These are phyloP conservation scores for Curvularia spicifera DNA, from an alignment of 2,329 filamentous ascomycete species.

Conservation along the genomic window DNA sequence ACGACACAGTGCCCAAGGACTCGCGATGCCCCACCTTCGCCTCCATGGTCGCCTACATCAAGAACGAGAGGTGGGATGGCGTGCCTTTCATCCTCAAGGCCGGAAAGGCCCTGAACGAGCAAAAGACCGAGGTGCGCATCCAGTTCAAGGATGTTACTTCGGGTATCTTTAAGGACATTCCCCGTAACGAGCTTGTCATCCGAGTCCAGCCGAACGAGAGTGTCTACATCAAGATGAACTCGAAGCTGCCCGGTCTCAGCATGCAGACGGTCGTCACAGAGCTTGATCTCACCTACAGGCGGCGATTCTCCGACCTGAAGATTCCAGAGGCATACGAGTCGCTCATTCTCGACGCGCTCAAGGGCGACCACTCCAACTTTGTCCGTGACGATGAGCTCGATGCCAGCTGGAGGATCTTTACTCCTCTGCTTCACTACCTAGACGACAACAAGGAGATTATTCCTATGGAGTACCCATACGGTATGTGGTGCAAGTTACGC, in stretches of 20 bases:
- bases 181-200: conserved; percentile 98
- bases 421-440: conserved; percentile 94
- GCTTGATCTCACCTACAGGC: conserved; percentile 95
- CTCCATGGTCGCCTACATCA: conserved; percentile 96
- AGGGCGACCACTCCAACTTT: conserved; percentile 99
- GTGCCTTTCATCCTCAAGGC: conserved; percentile 99
- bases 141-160: conserved; percentile 99
- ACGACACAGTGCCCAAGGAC: conserved; percentile 96
- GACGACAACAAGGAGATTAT: conserved; percentile 99
- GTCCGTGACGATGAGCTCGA: conserved; percentile 74
- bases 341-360: conserved; percentile 93
- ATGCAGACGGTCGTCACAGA: conserved; percentile 99
- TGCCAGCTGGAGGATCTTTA: conserved; percentile 98
- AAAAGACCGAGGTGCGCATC: conserved; percentile 98
- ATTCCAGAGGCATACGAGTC: conserved; percentile 99
- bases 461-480: conserved; percentile 99
- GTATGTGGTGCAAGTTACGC: conserved; percentile 60
- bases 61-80: conserved; percentile 99
- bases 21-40: conserved; percentile 98
- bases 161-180: conserved; percentile 99
- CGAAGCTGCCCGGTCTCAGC: conserved; percentile 94
- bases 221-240: conserved; percentile 99
- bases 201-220: conserved; percentile 99
- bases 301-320: conserved; percentile 98
- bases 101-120: conserved; percentile 97